These are phyloP conservation scores for Didymellaceae sp. DNA, from an alignment of 2,329 filamentous ascomycete genomes.

Conservation along the genomic window DNA sequence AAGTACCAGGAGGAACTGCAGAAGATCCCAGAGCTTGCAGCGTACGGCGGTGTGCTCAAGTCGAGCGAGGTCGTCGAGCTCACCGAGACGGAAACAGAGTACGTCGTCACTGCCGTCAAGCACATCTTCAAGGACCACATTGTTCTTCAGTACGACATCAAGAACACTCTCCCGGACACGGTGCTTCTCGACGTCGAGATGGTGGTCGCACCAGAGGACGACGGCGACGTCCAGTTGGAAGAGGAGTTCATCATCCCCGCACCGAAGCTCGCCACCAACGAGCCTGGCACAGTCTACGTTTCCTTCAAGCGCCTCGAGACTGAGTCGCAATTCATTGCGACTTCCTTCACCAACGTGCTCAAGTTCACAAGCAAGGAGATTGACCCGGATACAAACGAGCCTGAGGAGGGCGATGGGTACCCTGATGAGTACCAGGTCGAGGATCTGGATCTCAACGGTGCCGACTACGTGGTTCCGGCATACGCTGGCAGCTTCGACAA, in stretches of 20 bases:
- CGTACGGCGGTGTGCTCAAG: conserved; percentile 90
- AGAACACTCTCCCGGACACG: conserved; percentile 92
- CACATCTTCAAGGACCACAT: conserved; percentile 98
- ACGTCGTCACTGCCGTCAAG: conserved; percentile 91
- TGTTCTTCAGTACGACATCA: conserved; percentile 95
- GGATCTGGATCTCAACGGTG: conserved; percentile 87
- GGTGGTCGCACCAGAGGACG: conserved; percentile 84
- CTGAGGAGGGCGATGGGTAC: conserved; percentile 83
- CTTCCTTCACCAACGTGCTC: conserved; percentile 87
- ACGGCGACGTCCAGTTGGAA: conserved; percentile 71
- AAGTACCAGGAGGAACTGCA: conserved; percentile 88
- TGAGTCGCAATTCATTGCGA: conserved; percentile 76
- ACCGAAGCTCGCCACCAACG: conserved; percentile 79
- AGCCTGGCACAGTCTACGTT: conserved; percentile 92
- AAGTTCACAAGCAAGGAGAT: conserved; percentile 99
- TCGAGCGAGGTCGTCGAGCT: conserved; percentile 86
- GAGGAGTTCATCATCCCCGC: conserved; percentile 95
- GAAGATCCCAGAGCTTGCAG: conserved; percentile 87
- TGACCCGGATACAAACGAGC: conserved; percentile 89
- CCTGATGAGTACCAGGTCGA: conserved; percentile 98
- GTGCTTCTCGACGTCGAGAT: conserved; percentile 58
- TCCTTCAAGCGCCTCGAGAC: conserved; percentile 86
- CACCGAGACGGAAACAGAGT: conserved; percentile 96
- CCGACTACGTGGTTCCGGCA: conserved; percentile 91
- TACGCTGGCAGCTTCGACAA: conserved; percentile 96